phyloP scores from a whole-genome alignment of 2,329 filamentous ascomycete genomes.

The Aspergillus fructus region DNA sequence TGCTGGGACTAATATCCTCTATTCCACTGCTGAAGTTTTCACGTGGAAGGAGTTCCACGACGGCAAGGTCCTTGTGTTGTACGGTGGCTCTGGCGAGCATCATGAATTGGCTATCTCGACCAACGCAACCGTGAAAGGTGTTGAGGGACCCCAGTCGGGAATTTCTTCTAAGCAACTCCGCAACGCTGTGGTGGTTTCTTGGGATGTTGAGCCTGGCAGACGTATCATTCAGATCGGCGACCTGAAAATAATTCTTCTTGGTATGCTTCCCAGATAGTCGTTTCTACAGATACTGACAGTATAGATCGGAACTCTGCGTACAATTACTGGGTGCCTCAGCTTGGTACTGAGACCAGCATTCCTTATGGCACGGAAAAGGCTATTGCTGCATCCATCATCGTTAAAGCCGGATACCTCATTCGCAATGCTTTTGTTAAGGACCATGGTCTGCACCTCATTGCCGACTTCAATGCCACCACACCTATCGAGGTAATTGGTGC shows the following conservation, averaged over 20 bases:
- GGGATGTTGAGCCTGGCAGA: slow-evolving; percentile 54
- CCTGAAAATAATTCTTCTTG: slow-evolving; percentile 56
- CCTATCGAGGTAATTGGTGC: slow-evolving; percentile 67
- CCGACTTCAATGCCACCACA: slow-evolving; percentile 71
- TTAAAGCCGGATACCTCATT: slow-evolving; percentile 46
- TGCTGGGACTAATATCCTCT: slow-evolving; percentile 40
- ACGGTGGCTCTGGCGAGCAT: slow-evolving; percentile 40
- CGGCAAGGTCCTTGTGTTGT: slow-evolving; percentile 50
- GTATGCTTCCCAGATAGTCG: slow-evolving; percentile 33
- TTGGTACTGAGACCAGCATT: slow-evolving; percentile 27
- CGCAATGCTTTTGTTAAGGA: slow-evolving; percentile 54
- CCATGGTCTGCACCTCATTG: slow-evolving; percentile 61
- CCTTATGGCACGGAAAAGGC: slow-evolving; percentile 32
- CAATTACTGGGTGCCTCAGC: slow-evolving; percentile 46
- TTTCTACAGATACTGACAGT: slow-evolving; percentile 12
- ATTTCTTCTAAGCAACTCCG: slow-evolving; percentile 31
- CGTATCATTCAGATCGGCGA: slow-evolving; percentile 40
- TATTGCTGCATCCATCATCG: slow-evolving; percentile 37
- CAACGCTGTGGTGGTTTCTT: slow-evolving; percentile 45
- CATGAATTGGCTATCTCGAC: slow-evolving; percentile 42
- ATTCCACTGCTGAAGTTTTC: slow-evolving; percentile 47
- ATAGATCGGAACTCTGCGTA: slow-evolving; percentile 53
- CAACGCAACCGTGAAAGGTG: slow-evolving; percentile 25
- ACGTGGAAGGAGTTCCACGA: slow-evolving; percentile 59
- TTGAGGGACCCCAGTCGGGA: slow-evolving; percentile 33